Evolutionary conservation across 163 green algal species (phyloP).

Genomic region (Dunaliella salina): DNA sequence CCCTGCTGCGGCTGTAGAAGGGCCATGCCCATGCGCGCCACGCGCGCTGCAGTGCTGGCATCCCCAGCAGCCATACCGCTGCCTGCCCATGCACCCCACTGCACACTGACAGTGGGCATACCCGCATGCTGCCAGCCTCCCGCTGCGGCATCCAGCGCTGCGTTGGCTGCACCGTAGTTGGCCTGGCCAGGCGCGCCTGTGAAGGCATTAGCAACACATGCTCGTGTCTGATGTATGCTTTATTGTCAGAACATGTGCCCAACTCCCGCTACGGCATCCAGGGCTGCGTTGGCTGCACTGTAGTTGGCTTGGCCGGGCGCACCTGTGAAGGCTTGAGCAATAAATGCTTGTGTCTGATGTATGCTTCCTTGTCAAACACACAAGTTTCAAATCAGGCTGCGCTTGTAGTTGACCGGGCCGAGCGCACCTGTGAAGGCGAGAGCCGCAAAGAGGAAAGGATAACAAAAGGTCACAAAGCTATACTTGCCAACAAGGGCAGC

Average conservation of each 20-base stretch:
- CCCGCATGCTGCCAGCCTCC: slow-evolving; percentile 14
- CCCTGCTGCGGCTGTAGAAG: slow-evolving; percentile 55
- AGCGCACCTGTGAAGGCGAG: too few relatives aligned
- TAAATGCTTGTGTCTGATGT: too few relatives aligned
- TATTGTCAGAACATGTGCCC: too few relatives aligned
- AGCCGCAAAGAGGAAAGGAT: too few relatives aligned
- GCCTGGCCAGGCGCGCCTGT: slow-evolving; percentile 62
- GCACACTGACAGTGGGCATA: slow-evolving; percentile 52
- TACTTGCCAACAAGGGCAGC: too few relatives aligned
- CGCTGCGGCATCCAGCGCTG: slow-evolving; percentile 38
- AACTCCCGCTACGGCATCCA: slow-evolving; percentile 70
- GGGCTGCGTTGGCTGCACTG: slow-evolving; percentile 69
- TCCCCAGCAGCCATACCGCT: slow-evolving; percentile 74
- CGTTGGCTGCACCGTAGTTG: slow-evolving; percentile 84
- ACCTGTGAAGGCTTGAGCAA: too few relatives aligned
- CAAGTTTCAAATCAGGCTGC: too few relatives aligned
- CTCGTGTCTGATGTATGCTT: too few relatives aligned
- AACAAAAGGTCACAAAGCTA: too few relatives aligned
- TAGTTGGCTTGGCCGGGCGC: slow-evolving; percentile 84
- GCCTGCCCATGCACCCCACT: slow-evolving; percentile 87
- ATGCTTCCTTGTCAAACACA: too few relatives aligned
- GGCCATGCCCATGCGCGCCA: slow-evolving; percentile 77
- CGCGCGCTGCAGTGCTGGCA: slow-evolving; percentile 53
- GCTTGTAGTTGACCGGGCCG: too few relatives aligned
- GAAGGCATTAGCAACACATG: too few relatives aligned